A percentile compares a stretch with the other conserved stretches of the same genome.
These are phyloP conservation scores for Corrigiola litoralis DNA, from an alignment of 179 eudicot genomes.

Conservation along the genomic window DNA sequence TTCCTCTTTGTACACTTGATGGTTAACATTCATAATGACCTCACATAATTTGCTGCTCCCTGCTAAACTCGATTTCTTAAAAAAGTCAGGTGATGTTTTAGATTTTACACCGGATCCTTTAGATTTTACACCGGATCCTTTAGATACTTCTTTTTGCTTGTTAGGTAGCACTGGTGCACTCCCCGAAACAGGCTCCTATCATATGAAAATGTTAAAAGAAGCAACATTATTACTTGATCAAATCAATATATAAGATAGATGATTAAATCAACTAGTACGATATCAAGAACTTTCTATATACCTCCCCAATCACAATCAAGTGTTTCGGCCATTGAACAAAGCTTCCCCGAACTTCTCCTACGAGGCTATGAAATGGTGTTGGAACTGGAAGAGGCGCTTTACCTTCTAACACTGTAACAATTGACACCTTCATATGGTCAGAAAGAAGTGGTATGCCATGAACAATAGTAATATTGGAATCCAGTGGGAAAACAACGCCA, in stretches of 20 bases:
- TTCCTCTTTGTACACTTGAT: not conserved
- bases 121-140: not conserved
- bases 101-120: not conserved
- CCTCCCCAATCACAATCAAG: not conserved
- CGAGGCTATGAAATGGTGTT: not conserved
- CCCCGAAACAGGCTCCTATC: not conserved
- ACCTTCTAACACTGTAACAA: not conserved
- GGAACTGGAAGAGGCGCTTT: not conserved
- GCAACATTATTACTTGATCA: too few species aligned
- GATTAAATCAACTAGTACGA: too few species aligned
- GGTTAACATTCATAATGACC: not conserved
- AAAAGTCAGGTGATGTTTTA: too few species aligned
- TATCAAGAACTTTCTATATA: not conserved
- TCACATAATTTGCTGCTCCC: too few species aligned
- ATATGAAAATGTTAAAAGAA: too few species aligned
- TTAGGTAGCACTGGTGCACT: too few species aligned
- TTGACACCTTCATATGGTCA: not conserved
- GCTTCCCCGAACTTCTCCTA: not conserved
- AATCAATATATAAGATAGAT: too few species aligned
- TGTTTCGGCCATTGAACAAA: slow-evolving; percentile 6
- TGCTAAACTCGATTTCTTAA: too few species aligned
- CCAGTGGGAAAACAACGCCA: not conserved
- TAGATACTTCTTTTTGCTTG: not conserved
- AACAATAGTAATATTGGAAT: not conserved
- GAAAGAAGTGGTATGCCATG: not conserved